These are phyloP conservation scores for Coniosporium apollinis DNA, from an alignment of 495 filamentous ascomycete species.

Conservation along the genomic window DNA sequence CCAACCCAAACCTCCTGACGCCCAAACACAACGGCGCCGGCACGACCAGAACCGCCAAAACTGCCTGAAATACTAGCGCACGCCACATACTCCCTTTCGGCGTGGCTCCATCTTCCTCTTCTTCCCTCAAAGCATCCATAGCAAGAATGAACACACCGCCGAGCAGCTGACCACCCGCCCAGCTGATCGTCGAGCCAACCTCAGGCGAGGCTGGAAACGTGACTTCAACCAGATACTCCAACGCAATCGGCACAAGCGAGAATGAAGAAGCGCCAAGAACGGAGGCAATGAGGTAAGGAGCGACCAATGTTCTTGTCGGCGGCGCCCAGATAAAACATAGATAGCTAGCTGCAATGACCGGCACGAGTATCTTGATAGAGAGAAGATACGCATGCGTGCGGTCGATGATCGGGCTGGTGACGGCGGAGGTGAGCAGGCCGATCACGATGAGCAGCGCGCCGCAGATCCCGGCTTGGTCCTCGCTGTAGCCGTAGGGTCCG, in stretches of 20 bases:
- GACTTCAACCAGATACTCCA: conserved; percentile 76
- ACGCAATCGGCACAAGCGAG: conserved; percentile 58
- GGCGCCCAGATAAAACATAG: conserved; percentile 73
- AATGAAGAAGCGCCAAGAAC: conserved; percentile 72
- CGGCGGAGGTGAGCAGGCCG: conserved; percentile 59
- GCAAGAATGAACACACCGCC: conserved; percentile 73
- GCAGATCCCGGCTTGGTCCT: conserved; percentile 72
- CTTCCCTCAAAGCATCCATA: conserved; percentile 60
- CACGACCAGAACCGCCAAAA: conserved; percentile 44
- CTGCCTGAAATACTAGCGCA: conserved; percentile 64
- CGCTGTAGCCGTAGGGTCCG: conserved; percentile 59
- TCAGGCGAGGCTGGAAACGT: conserved; percentile 80
- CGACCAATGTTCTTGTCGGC: conserved; percentile 44
- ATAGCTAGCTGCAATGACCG: conserved; percentile 53
- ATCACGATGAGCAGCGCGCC: conserved; percentile 84
- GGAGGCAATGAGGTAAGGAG: conserved; percentile 48
- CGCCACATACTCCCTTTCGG: conserved; percentile 55
- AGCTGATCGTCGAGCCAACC: conserved; percentile 65
- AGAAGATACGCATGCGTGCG: conserved; percentile 62
- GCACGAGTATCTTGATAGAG: conserved; percentile 58
- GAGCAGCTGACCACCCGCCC: conserved; percentile 64
- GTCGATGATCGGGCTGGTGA: conserved; percentile 69
- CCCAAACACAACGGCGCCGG: conserved; percentile 54
- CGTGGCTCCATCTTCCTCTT: neutral
- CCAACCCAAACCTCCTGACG: conserved; percentile 18